Base-by-base conservation (phyloP, 345 rosid species). In the Sonneratia alba region DNA sequence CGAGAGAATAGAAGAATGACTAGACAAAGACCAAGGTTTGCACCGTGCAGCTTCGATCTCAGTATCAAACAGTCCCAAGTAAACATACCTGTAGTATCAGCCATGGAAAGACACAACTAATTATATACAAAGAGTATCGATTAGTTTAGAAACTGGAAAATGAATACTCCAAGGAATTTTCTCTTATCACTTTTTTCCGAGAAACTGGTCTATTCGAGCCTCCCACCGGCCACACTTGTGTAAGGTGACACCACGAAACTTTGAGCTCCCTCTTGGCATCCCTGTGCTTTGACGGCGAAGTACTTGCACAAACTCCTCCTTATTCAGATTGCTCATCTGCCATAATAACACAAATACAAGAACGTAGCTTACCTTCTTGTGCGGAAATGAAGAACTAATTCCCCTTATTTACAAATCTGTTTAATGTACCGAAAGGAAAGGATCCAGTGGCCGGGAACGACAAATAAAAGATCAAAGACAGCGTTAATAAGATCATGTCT, bases 151-250 rank as follows among this genome's bases (percentile, higher is more conserved):
- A 36, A 19, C 42, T 16, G 6, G 19, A 14, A 10, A 36, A 13
- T 6, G 7, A 66, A 67, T 9, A 24, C 16, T 51, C 47, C 34
- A 37, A 16, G 32, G 19, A 22, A n/a, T 13, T 57, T 13, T 57
- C 22, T 16, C 6, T 34, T 21, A 14, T 57, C 88, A 95, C 98
- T 95, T 95, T 82, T 89, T 95, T 77, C 93, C 91, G 5, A 95
- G 76, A 73, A 95, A 89, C 82, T 95, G 99, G 63, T 97, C 99
- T 92, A 95, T 85, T 37, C 99, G 78, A 71, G 98, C 90, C 82
- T 95, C 99, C 99, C 99, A 95, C 83, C 99, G 79, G 8, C 98
- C 98, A 84, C 99, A 92, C 79, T 95, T 95, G 78, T 95, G 99
- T 84, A 95, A 86, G 68, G 98, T 92, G 15, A 95, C 99, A 6